These are phyloP conservation scores for Leccinum huronense DNA, from an alignment of 1,284 basidiomycete species.

Conservation along the genomic window DNA sequence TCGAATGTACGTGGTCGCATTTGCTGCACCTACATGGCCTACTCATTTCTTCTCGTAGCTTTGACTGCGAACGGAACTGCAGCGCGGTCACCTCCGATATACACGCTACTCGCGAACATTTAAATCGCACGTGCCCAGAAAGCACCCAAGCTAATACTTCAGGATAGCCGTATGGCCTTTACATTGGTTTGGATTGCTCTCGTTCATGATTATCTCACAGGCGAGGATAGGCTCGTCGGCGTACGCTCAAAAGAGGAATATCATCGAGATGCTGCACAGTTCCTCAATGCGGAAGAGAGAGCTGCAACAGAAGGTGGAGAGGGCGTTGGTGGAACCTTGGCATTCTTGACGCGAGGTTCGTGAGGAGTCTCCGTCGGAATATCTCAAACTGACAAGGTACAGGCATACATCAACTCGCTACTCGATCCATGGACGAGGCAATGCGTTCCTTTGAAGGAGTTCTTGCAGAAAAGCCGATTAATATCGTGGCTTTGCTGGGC, in stretches of 20 bases:
- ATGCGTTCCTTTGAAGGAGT: conserved; percentile 77
- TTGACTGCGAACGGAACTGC: conserved; percentile 50
- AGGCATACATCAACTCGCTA: conserved; percentile 84
- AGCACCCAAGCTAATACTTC: conserved; percentile 77
- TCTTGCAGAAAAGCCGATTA: conserved; percentile 75
- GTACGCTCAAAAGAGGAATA: conserved; percentile 64
- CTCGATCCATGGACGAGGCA: conserved; percentile 76
- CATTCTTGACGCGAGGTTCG: conserved; percentile 68
- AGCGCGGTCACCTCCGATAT: conserved; percentile 59
- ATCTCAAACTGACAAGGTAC: conserved; percentile 14
- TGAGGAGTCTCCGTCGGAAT: background rate
- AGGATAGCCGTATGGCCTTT: conserved; percentile 63
- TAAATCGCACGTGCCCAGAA: conserved; percentile 73
- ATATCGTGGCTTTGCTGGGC: conserved; percentile 79
- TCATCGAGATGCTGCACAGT: conserved; percentile 45
- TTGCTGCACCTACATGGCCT: background rate
- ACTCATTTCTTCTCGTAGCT: conserved; percentile 39
- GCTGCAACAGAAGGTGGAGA: conserved; percentile 52
- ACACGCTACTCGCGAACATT: conserved; percentile 80
- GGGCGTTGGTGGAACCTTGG: conserved; percentile 49
- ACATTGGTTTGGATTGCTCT: background rate
- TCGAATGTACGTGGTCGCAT: conserved; percentile 52
- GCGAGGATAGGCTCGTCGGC: conserved; percentile 62
- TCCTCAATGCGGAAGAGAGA: conserved; percentile 65
- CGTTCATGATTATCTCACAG: conserved; percentile 40